Conservation (phyloP, 2,329 filamentous ascomycete genomes). For the Colletotrichum brevisporum region DNA sequence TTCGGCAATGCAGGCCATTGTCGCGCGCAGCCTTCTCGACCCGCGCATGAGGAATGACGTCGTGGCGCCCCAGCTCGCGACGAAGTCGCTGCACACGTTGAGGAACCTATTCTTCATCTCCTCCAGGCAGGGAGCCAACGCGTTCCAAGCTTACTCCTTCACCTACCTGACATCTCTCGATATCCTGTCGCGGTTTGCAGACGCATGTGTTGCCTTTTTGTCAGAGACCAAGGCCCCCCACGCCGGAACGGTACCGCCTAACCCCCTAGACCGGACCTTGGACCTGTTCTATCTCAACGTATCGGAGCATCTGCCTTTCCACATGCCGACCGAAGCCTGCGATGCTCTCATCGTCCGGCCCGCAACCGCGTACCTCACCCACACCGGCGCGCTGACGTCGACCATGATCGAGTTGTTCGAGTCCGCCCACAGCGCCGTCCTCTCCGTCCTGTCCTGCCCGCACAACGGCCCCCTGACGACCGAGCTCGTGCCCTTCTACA, state of each 20-base stretch:
- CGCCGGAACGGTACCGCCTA: conserved; percentile 69
- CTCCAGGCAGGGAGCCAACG: conserved; percentile 77
- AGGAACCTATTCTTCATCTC: conserved; percentile 88
- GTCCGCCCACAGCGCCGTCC: conserved; percentile 85
- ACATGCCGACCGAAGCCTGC: conserved; percentile 75
- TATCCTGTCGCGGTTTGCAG: conserved; percentile 79
- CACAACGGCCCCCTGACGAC: conserved; percentile 80
- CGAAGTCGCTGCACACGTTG: conserved; percentile 80
- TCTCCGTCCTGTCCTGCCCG: conserved; percentile 85
- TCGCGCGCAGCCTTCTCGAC: conserved; percentile 74
- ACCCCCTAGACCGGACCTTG: conserved; percentile 77
- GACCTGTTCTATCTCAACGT: conserved; percentile 91
- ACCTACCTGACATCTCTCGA: conserved; percentile 87
- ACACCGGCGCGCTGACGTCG: conserved; percentile 58
- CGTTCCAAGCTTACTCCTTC: conserved; percentile 88
- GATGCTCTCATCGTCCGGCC: conserved; percentile 82
- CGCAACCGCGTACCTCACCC: conserved; percentile 79
- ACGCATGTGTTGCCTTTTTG: conserved; percentile 77
- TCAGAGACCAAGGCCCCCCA: conserved; percentile 67
- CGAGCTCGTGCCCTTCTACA: conserved; percentile 84
- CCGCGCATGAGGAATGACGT: conserved; percentile 59
- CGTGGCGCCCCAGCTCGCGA: conserved; percentile 74
- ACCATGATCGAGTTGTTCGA: conserved; percentile 79
- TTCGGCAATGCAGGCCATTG: conserved; percentile 80
- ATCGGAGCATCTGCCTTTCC: conserved; percentile 84